A percentile compares a stretch with the other conserved stretches of the same genome.
Conservation (phyloP, 192 early-diverging fungal genomes). For the Phycomyces nitens region DNA sequence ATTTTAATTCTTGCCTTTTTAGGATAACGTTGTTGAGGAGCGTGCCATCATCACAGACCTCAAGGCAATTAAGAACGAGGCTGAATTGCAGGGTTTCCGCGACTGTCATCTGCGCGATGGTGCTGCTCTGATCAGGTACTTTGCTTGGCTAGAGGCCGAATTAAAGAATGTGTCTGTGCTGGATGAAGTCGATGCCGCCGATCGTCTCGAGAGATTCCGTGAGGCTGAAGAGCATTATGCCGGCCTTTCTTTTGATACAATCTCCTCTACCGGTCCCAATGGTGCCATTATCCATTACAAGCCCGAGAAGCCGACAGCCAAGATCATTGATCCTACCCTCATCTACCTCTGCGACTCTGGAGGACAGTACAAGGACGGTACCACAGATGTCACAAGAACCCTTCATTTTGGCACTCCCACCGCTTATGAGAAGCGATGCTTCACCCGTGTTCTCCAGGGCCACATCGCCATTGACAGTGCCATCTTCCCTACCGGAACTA, state of each 20-base stretch:
- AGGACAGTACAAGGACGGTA: constrained; percentile 94
- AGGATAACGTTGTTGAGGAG: constrained; percentile 49
- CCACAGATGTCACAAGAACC: constrained; percentile 97
- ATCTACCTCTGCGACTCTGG: constrained; percentile 97
- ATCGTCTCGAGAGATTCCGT: constrained; percentile 77
- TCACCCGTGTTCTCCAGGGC: constrained; percentile 97
- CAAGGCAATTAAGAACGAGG: constrained; percentile 93
- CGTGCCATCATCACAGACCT: constrained; percentile 71
- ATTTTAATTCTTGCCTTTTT: too few species aligned
- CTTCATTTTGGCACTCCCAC: constrained; percentile 85
- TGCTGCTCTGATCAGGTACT: constrained; percentile 79
- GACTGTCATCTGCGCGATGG: constrained; percentile 88
- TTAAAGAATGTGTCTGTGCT: constrained; percentile 65
- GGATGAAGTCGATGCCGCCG: constrained; percentile 85
- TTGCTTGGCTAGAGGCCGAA: constrained; percentile 95
- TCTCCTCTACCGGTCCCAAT: constrained; percentile 93
- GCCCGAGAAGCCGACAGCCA: constrained; percentile 78
- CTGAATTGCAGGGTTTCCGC: constrained; percentile 90
- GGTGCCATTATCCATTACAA: constrained; percentile 98
- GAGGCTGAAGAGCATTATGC: constrained; percentile 73
- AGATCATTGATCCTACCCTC: constrained; percentile 64
- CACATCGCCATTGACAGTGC: constrained; percentile 90
- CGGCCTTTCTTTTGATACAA: constrained; percentile 94
- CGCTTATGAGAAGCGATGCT: constrained; percentile 83
- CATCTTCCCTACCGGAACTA: constrained; percentile 85